phyloP scores from a whole-genome alignment of 768 basidiomycete species.

The Amanita molliuscula region DNA sequence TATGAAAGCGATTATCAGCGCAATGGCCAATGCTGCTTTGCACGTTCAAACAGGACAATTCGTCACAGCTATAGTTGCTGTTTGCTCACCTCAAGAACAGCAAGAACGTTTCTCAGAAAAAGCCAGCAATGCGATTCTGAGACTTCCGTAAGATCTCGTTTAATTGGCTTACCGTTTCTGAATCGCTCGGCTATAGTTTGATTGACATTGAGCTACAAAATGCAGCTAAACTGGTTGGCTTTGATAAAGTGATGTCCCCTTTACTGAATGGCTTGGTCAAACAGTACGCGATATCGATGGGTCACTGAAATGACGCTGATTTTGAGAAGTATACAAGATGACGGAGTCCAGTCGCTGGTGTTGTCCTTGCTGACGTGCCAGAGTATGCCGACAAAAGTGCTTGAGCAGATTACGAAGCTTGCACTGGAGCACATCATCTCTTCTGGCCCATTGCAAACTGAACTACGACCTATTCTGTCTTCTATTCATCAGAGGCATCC shows the following conservation, averaged over 20 bases:
- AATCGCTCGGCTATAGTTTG: conserved; percentile 3
- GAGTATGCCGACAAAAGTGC: conserved; percentile 20
- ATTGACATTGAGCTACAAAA: conserved; percentile 9
- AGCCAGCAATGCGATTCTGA: conserved; percentile 29
- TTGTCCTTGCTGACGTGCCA: conserved; percentile 27
- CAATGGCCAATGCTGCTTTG: conserved; percentile 41
- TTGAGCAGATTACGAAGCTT: conserved; percentile 19
- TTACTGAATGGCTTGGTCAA: conserved; percentile 13
- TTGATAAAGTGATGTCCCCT: conserved; percentile 17
- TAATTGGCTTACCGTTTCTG: neutral
- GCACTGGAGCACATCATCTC: conserved; percentile 19
- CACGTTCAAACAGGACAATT: conserved; percentile 47
- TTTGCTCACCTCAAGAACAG: conserved; percentile 54
- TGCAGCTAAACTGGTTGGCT: conserved; percentile 11
- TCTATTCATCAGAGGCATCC: conserved; percentile 60
- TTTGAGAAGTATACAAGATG: conserved; percentile 22
- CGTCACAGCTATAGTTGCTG: conserved; percentile 51
- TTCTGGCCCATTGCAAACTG: conserved; percentile 11
- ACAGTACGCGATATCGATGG: neutral
- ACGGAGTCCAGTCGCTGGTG: conserved; percentile 19
- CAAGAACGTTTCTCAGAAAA: conserved; percentile 34
- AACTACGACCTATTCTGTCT: conserved; percentile 29
- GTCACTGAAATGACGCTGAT: neutral
- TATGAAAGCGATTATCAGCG: conserved; percentile 43
- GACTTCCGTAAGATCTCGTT: conserved; percentile 35